phyloP scores from a whole-genome alignment of 179 eudicot species.

The Pouteria campechiana region DNA sequence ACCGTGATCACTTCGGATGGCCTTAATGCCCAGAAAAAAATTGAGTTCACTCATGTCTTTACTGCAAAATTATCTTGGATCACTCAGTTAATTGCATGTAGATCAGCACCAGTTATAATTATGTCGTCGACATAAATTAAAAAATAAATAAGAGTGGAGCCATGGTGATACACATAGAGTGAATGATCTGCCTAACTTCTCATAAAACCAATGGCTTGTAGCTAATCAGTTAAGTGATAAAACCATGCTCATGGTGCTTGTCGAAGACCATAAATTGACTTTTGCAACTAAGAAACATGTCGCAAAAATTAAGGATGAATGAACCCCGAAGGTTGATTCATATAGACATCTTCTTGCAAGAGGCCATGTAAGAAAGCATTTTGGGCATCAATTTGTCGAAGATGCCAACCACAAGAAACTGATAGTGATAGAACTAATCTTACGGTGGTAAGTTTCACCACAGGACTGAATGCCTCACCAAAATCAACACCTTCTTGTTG shows the following conservation, averaged over 20 bases:
- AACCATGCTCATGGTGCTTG: not conserved
- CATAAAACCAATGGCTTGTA: too few relatives aligned
- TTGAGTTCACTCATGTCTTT: too few relatives aligned
- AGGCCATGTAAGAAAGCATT: not conserved
- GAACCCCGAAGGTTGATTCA: not conserved
- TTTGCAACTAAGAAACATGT: too few relatives aligned
- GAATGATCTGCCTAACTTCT: too few relatives aligned
- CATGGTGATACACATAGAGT: too few relatives aligned
- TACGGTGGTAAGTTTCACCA: not conserved
- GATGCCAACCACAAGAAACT: not conserved
- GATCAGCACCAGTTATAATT: not conserved
- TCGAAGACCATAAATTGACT: not conserved
- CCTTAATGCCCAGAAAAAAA: too few relatives aligned
- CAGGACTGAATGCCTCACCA: not conserved
- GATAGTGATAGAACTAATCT: not conserved
- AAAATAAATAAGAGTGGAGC: not conserved
- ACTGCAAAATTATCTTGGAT: too few relatives aligned
- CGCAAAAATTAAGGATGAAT: not conserved
- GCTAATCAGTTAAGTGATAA: too few relatives aligned
- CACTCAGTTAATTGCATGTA: not conserved
- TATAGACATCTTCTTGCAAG: not conserved
- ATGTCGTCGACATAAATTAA: not conserved
- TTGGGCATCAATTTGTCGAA: not conserved
- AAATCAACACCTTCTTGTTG: constrained; percentile 1
- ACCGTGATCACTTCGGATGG: too few relatives aligned